phyloP scores from a whole-genome alignment of 352 stramenopile genomes.

The Pythium apleroticum region DNA sequence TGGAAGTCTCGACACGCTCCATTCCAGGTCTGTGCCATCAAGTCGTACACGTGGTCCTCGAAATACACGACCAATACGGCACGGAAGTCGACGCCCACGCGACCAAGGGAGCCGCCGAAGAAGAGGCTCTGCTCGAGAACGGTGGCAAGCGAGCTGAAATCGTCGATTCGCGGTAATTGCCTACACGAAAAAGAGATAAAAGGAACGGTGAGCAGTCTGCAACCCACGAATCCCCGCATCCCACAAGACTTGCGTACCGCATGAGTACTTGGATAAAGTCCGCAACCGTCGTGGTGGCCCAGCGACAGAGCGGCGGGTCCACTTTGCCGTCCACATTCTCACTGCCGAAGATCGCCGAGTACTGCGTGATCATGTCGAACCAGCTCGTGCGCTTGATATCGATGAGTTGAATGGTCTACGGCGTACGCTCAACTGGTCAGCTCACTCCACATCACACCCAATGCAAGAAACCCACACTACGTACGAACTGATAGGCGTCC shows the following conservation, averaged over 20 bases:
- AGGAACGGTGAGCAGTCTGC: not conserved
- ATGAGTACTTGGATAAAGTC: constrained; percentile 82
- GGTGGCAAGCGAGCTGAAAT: constrained; percentile 79
- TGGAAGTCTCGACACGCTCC: constrained; percentile 62
- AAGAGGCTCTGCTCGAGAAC: constrained; percentile 86
- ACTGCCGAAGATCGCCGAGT: constrained; percentile 88
- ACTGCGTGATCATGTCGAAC: constrained; percentile 92
- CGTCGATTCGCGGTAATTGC: constrained; percentile 81
- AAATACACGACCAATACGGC: constrained; percentile 81
- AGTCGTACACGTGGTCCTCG: constrained; percentile 71
- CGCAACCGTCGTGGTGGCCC: constrained; percentile 76
- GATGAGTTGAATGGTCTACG: constrained; percentile 81
- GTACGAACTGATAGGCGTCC: constrained; percentile 85
- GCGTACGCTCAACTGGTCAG: not conserved
- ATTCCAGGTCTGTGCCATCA: constrained; percentile 64
- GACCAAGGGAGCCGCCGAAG: constrained; percentile 78
- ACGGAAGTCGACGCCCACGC: constrained; percentile 82
- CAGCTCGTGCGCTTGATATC: constrained; percentile 87
- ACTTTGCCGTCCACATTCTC: constrained; percentile 80
- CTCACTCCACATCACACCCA: not conserved
- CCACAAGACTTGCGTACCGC: constrained; percentile 39
- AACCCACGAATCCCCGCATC: not conserved
- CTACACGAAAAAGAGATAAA: constrained; percentile 30
- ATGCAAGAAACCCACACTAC: constrained; percentile 5
- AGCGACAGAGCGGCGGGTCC: constrained; percentile 76